Evolutionary conservation across 2,329 filamentous ascomycete species (phyloP), one percentile per base, ranked within the genome.

Genomic region (Sporothrix dimorphospora): DNA sequence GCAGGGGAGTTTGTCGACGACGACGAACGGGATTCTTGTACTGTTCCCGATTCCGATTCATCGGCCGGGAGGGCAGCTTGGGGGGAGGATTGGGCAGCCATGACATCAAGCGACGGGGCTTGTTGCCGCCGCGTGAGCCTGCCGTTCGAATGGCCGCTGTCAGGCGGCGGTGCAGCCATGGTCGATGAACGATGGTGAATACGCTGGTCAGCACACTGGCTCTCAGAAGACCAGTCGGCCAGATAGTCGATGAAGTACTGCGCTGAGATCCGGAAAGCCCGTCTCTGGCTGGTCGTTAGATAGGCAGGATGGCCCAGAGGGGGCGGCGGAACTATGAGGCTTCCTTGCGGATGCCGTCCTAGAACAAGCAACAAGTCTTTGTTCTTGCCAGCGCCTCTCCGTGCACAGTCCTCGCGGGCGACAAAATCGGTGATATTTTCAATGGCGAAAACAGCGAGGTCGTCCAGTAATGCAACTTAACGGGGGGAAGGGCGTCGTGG

Each of bases 1-100:
- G 87, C 89, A 59, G 92, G 92, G 1, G 92, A 94, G 79, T 91
- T 92, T 72, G 90, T 92, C 8, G 92, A 92, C 6, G 91, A 92
- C 3, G 87, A 88, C 1, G 87, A 88, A 74, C 86, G 83, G 55
- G 86, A 89, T 78, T 88, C 86, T 75, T 87, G 82, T 38, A 55
- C 49, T n/a, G 61, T 34, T 2, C 57, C 72, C 4, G 82, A 78
- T 51, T 84, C 83, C 38, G 79, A 75, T 67, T 76, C 76, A 27
- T 75, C 76, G 7, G 75, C 73, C 45, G 69, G 71, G 45, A 75
- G 72, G n/a, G 75, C 75, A 72, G 77, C 75, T 38, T 73, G 70
- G 55, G 76, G 73, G 53, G 57, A 66, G 21, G 73, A 55, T 24
- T 76, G 74, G 14, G 74, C 73, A 16, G 76, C 74, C 69, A 76